Percentiles rank a stretch among this genome's conserved stretches.
phyloP scores from a whole-genome alignment of 2,329 filamentous ascomycete genomes.

The Paracamarosporium sp. region DNA sequence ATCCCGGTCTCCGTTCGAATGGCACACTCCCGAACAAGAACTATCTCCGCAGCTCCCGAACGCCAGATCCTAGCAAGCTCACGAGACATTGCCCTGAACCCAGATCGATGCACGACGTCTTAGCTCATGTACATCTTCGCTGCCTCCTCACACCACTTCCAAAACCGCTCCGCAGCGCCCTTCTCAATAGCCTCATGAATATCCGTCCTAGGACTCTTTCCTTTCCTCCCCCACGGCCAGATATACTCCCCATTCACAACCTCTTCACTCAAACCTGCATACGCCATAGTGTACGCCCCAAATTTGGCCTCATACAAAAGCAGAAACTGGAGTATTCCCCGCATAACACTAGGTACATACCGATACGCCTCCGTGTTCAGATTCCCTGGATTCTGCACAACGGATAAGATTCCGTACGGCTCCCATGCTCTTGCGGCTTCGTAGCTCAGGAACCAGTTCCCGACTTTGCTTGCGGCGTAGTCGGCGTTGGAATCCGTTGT shows the following conservation, averaged over 20 bases:
- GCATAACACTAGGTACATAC: constrained; percentile 32
- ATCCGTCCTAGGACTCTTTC: constrained; percentile 27
- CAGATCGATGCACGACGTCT: no score
- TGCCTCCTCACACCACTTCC: constrained; percentile 51
- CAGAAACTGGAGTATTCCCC: background rate
- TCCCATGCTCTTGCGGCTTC: constrained; percentile 16
- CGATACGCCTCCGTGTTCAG: constrained; percentile 37
- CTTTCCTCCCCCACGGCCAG: constrained; percentile 54
- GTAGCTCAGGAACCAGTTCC: constrained; percentile 20
- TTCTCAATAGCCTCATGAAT: constrained; percentile 44
- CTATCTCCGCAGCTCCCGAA: no score
- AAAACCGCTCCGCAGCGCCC: constrained; percentile 48
- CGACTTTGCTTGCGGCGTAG: constrained; percentile 21
- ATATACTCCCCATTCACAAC: constrained; percentile 47
- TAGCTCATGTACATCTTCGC: background rate
- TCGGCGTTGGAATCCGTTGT: constrained; percentile 2
- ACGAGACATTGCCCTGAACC: no score
- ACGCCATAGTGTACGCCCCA: constrained; percentile 18
- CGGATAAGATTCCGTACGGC: constrained; percentile 14
- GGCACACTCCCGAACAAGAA: no score
- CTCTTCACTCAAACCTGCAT: constrained; percentile 11
- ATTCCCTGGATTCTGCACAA: constrained; percentile 48
- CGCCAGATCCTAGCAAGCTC: no score
- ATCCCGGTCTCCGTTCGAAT: no score
- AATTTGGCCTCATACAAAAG: constrained; percentile 10